Evolutionary conservation across 2,329 filamentous ascomycete genomes (phyloP).

Genomic region (Mycosphaerella sp.): DNA sequence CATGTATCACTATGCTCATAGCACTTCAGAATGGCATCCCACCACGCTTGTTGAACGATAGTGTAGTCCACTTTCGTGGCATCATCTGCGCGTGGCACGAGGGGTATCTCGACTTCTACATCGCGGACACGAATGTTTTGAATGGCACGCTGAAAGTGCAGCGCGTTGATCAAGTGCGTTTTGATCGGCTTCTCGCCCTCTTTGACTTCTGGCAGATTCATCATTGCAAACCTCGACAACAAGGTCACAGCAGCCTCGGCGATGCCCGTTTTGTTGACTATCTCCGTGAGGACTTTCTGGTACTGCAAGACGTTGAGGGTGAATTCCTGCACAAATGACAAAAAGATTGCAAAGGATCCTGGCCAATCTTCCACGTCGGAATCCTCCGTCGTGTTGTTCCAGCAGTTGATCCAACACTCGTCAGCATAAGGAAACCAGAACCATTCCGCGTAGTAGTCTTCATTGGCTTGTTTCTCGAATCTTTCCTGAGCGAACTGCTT

Average conservation of each 20-base stretch:
- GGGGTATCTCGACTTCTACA: slow-evolving; percentile 27
- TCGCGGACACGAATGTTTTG: slow-evolving; percentile 14
- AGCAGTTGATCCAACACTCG: slow-evolving; percentile 45
- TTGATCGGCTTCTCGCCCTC: slow-evolving; percentile 9
- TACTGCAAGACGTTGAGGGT: slow-evolving; percentile 30
- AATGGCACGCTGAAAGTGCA: slow-evolving; percentile 14
- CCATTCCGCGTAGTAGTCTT: slow-evolving; percentile 46
- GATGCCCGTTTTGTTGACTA: slow-evolving; percentile 33
- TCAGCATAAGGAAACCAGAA: slow-evolving; percentile 48
- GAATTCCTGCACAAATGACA: slow-evolving; percentile 34
- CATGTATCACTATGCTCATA: slow-evolving; percentile 31
- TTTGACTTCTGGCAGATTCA: slow-evolving; percentile 30
- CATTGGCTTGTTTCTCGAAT: slow-evolving; percentile 38
- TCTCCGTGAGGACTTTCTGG: slow-evolving; percentile 14
- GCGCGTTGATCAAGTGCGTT: slow-evolving; percentile 9
- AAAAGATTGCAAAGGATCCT: slow-evolving; percentile 23
- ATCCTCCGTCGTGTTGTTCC: slow-evolving; percentile 37
- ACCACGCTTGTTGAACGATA: slow-evolving; percentile 45
- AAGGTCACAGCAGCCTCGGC: slow-evolving; percentile 26
- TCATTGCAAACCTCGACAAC: slow-evolving; percentile 34
- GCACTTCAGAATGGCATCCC: slow-evolving; percentile 45
- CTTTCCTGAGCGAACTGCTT: slow-evolving; percentile 33
- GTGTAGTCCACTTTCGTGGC: slow-evolving; percentile 39
- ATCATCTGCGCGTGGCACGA: slow-evolving; percentile 33
- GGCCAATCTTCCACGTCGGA: slow-evolving; percentile 37